Evolutionary conservation across 2,329 filamentous ascomycete genomes (phyloP).

Genomic region (Alternaria sp.): DNA sequence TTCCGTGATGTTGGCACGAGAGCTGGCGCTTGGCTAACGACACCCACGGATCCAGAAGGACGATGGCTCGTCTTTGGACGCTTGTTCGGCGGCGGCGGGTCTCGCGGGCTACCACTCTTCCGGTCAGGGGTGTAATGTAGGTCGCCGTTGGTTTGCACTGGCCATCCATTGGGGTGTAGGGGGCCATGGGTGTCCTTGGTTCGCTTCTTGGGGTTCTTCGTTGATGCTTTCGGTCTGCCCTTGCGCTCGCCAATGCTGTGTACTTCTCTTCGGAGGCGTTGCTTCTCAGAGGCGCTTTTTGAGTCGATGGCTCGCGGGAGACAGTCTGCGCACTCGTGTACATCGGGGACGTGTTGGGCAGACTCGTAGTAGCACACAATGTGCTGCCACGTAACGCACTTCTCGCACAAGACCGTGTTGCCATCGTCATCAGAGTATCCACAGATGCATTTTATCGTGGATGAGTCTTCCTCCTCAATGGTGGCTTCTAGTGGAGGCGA

Average conservation of each 20-base stretch:
- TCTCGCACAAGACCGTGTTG: constrained; percentile 95
- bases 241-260: constrained; percentile 65
- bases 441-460: constrained; percentile 98
- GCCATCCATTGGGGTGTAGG: constrained; percentile 71
- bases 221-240: constrained; percentile 76
- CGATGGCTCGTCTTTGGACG: constrained; percentile 85
- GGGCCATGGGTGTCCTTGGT: constrained; percentile 69
- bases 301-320: constrained; percentile 77
- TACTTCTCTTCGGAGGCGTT: constrained; percentile 67
- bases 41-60: constrained; percentile 76
- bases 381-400: constrained; percentile 97
- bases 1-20: constrained; percentile 70
- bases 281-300: constrained; percentile 77
- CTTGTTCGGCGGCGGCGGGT: constrained; percentile 72
- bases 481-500: constrained; percentile 46
- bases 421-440: constrained; percentile 93
- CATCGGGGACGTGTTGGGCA: constrained; percentile 71
- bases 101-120: constrained; percentile 61
- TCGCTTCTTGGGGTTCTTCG: constrained; percentile 91
- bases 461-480: constrained; percentile 77
- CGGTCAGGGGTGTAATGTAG: constrained; percentile 58
- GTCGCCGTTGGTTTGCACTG: constrained; percentile 65
- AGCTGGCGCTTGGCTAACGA: constrained; percentile 70
- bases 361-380: constrained; percentile 94
- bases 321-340: constrained; percentile 91